Percentiles rank a stretch among this genome's conserved stretches.
phyloP scores from a whole-genome alignment of 2,329 filamentous ascomycete genomes.

The Scedosporium boydii region DNA sequence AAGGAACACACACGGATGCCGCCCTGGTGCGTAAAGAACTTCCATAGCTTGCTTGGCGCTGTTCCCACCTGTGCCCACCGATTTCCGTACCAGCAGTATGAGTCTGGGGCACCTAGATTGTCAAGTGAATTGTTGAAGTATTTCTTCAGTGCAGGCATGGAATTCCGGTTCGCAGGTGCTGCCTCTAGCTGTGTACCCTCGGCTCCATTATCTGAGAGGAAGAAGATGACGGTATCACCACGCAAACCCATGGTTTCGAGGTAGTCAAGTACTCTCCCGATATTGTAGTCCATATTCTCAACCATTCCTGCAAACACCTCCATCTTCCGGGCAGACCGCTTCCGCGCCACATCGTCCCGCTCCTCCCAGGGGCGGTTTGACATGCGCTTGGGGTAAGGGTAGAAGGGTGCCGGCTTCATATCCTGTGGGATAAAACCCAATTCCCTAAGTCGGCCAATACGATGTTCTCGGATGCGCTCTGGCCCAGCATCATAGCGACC shows the following conservation, averaged over 20 bases:
- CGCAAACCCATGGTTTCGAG: constrained; percentile 36
- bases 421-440: constrained; percentile 25
- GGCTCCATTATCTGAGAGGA: constrained; percentile 46
- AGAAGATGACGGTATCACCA: constrained; percentile 44
- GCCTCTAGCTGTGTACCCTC: constrained; percentile 40
- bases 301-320: constrained; percentile 45
- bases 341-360: constrained; percentile 9
- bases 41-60: constrained; percentile 38
- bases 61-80: constrained; percentile 40
- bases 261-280: constrained; percentile 39
- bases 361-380: constrained; percentile 11
- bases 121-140: constrained; percentile 41
- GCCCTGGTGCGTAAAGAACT: constrained; percentile 13
- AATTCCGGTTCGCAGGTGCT: constrained; percentile 21
- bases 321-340: constrained; percentile 12
- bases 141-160: constrained; percentile 19
- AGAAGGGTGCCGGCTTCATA: constrained; percentile 12
- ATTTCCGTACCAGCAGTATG: constrained; percentile 41
- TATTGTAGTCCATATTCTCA: constrained; percentile 38
- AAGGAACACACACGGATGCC: background rate
- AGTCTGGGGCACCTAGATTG: constrained; percentile 24
- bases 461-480: constrained; percentile 30
- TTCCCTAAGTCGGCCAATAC: constrained; percentile 34
- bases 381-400: background rate
- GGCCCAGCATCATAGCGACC: constrained; percentile 41